Percentiles rank a stretch among this genome's conserved stretches.
Evolutionary conservation across 441 rosid genomes (phyloP).

Genomic region (Macaranga tanarius): DNA sequence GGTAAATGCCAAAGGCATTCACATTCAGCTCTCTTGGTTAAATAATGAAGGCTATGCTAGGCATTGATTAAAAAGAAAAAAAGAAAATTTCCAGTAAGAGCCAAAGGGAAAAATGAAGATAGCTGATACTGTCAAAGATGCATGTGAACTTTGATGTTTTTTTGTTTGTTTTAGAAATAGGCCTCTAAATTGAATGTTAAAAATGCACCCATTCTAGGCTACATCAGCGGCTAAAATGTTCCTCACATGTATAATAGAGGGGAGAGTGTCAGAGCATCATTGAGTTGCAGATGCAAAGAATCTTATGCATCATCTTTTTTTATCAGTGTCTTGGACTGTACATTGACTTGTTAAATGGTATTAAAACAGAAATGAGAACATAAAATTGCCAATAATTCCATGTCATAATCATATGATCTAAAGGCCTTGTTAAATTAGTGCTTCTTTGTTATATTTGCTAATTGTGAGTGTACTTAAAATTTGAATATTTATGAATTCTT

Average conservation of each 20-base stretch:
- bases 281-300: slow-evolving; percentile 25
- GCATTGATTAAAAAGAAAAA: background rate
- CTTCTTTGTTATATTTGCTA: background rate
- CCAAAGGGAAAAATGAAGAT: slow-evolving; percentile 6
- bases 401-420: background rate
- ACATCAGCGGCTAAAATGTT: slow-evolving; percentile 5
- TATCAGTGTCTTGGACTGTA: slow-evolving; percentile 2
- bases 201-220: slow-evolving; percentile 15
- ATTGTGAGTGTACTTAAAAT: background rate
- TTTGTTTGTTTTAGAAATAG: slow-evolving; percentile 17
- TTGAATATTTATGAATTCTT: background rate
- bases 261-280: slow-evolving; percentile 29
- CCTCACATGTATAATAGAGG: slow-evolving; percentile 12
- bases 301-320: slow-evolving; percentile 15
- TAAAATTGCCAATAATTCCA: background rate
- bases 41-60: background rate
- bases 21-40: background rate
- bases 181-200: background rate
- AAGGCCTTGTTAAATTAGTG: background rate
- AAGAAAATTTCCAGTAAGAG: background rate
- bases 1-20: slow-evolving; percentile 45
- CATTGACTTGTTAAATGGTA: background rate
- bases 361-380: background rate
- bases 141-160: slow-evolving; percentile 30
- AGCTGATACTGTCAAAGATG: slow-evolving; percentile 17